Base-by-base conservation (phyloP, 2,329 filamentous ascomycete genomes). In the Exserohilum turcica region DNA sequence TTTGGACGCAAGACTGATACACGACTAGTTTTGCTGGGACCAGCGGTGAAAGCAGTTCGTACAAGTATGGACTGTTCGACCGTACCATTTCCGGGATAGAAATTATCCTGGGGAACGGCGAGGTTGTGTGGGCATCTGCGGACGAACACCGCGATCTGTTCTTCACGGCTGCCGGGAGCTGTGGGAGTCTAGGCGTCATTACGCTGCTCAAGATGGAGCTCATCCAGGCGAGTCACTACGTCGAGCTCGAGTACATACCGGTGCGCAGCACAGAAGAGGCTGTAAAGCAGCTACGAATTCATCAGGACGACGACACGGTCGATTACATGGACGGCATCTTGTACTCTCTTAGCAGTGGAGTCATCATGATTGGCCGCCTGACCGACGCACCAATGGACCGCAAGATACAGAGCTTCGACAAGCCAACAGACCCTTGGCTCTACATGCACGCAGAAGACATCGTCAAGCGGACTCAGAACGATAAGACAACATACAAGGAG, bases 291-390 rank as follows among this genome's bases (percentile, higher is more conserved):
- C 77, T 87, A 29, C 73, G 80, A 48, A 70, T 78, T 2, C 78
- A 80, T 27, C 77, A 76, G 5, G 49, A 65, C 0, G 72, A 80
- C 37, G 56, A 65, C 0, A 57, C 64, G 1, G 72, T 79, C n/a
- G 86, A 91, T 55, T 92, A 86, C 59, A 78, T 92, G 2, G 89
- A 91, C 54, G 87, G 81, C 1, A 87, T 91, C 37, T 76, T 86
- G n/a, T 90, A 83, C 66, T 80, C 83, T 0, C 73, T 74, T 12
- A 75, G 77, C 15, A 77, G 76, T 5, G 83, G 84, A 0, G 79
- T 89, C 1, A 74, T 90, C 37, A 87, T 87, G 67, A 78, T 80
- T 0, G 88, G 88, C 0, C 77, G 76, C 8, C 74, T 89, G 13
- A 79, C 80, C 0, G 77, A 88, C 44, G 66, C 75, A 0, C 55